Percentiles rank a stretch among this genome's conserved stretches.
These are phyloP conservation scores for Macrolepiota dolichaula DNA, from an alignment of 768 basidiomycete species.

Conservation along the genomic window DNA sequence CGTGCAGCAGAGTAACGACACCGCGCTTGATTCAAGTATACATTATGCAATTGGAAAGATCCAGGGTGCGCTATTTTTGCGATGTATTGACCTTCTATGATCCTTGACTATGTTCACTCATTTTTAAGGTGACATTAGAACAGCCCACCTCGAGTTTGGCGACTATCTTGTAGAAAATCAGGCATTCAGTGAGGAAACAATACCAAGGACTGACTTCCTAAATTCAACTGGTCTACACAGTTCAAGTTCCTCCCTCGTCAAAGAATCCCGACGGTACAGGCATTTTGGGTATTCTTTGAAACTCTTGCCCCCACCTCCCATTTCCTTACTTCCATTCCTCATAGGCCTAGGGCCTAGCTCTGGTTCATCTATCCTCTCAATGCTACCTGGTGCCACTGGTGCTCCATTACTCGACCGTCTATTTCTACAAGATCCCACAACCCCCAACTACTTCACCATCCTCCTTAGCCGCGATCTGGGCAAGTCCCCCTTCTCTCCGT, in stretches of 20 bases:
- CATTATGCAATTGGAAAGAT: constrained; percentile 54
- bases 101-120: neutral
- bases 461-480: constrained; percentile 57
- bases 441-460: constrained; percentile 60
- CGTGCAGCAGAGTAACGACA: constrained; percentile 35
- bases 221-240: constrained; percentile 25
- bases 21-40: constrained; percentile 36
- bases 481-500: constrained; percentile 6
- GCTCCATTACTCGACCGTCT: constrained; percentile 61
- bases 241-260: constrained; percentile 32
- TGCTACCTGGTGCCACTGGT: constrained; percentile 33
- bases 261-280: constrained; percentile 28
- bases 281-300: constrained; percentile 20
- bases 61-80: constrained; percentile 32
- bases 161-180: constrained; percentile 42
- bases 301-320: neutral
- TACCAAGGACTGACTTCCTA: constrained; percentile 11
- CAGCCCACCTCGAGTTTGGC: constrained; percentile 39
- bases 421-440: constrained; percentile 54
- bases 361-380: constrained; percentile 44
- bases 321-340: constrained; percentile 24
- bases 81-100: neutral
- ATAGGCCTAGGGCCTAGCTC: constrained; percentile 62
- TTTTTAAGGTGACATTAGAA: constrained; percentile 40
- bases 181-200: constrained; percentile 39